These are phyloP conservation scores for Beauveria sp. DNA, from an alignment of 2,329 filamentous ascomycete genomes.

Conservation along the genomic window DNA sequence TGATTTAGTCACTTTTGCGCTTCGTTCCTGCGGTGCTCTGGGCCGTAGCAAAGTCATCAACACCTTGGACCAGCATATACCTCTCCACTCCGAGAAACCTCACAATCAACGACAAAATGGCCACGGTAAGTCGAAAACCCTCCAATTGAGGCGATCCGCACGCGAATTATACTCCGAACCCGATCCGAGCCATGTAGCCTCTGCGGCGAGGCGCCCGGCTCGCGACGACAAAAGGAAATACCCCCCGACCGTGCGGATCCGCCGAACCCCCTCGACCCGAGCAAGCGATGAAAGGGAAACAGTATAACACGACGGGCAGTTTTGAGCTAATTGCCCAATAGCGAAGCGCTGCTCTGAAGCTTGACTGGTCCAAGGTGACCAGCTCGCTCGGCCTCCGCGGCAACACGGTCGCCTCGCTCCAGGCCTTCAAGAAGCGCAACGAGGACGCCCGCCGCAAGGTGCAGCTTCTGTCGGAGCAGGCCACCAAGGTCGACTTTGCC, in stretches of 20 bases:
- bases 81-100: conserved; percentile 41
- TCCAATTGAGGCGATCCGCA: conserved; percentile 20
- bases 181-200: not conserved
- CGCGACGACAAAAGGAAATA: not conserved
- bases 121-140: conserved; percentile 51
- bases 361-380: conserved; percentile 97
- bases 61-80: conserved; percentile 37
- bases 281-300: not conserved
- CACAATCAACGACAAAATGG: conserved; percentile 53
- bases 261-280: conserved; percentile 12
- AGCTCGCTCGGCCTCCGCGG: conserved; percentile 92
- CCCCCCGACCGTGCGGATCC: conserved; percentile 5
- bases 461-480: conserved; percentile 71
- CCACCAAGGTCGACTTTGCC: conserved; percentile 83
- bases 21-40: conserved; percentile 19
- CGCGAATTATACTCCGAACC: not conserved
- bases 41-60: conserved; percentile 38
- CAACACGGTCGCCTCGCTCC: conserved; percentile 83
- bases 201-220: not conserved
- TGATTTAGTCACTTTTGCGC: conserved; percentile 8
- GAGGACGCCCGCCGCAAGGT: conserved; percentile 96
- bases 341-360: conserved; percentile 97
- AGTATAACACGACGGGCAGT: not conserved
- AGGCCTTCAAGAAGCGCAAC: conserved; percentile 99
- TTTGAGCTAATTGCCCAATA: conserved; percentile 31